A percentile compares a stretch with the other conserved stretches of the same genome.
phyloP scores from a whole-genome alignment of 2,329 filamentous ascomycete species.

The Talaromyces sp. region DNA sequence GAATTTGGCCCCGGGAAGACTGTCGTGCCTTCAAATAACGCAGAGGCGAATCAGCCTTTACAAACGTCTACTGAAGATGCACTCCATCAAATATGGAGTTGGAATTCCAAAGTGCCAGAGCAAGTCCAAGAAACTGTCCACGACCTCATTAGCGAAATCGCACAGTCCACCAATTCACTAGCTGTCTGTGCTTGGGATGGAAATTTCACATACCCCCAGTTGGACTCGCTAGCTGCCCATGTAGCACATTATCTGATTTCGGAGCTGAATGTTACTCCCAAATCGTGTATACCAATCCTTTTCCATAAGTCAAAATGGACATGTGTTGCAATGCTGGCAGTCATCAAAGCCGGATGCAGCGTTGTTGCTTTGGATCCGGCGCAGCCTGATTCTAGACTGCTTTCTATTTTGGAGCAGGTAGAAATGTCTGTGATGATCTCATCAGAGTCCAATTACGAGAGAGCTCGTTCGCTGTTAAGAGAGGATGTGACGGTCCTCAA shows the following conservation, averaged over 20 bases:
- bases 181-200: conserved; percentile 20
- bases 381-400: conserved; percentile 8
- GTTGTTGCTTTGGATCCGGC: conserved; percentile 4
- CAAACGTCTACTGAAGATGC: neutral
- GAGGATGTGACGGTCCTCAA: neutral
- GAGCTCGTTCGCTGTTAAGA: neutral
- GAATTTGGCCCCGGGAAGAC: neutral
- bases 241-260: neutral
- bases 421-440: neutral
- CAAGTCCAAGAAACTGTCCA: conserved; percentile 7
- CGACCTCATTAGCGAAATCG: conserved; percentile 9
- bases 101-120: neutral
- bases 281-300: neutral
- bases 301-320: conserved; percentile 14
- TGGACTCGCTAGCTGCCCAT: neutral
- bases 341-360: conserved; percentile 10
- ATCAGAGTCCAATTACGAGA: neutral
- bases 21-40: neutral
- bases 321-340: conserved; percentile 8
- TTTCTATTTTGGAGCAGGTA: conserved; percentile 3
- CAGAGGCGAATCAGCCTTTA: neutral
- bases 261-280: neutral
- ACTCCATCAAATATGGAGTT: conserved; percentile 13
- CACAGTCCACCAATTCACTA: neutral
- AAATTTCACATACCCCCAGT: conserved; percentile 11